These are phyloP conservation scores for Trichophyton simii DNA, from an alignment of 2,329 filamentous ascomycete species.

Conservation along the genomic window DNA sequence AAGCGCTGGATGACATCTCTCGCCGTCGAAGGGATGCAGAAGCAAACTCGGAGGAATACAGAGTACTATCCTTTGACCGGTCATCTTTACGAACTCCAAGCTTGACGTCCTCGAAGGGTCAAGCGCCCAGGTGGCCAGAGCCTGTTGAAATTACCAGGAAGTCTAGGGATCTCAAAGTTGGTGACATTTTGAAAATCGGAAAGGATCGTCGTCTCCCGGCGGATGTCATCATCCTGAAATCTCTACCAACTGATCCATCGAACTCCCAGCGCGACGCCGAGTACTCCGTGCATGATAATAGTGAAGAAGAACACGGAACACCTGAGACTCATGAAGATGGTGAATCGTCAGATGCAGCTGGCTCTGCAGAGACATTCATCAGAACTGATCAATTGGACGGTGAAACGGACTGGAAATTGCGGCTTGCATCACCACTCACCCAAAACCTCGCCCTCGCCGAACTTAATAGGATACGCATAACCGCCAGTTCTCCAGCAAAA, in stretches of 20 bases:
- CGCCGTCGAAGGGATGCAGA: conserved; percentile 77
- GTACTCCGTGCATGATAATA: conserved; percentile 19
- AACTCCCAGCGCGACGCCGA: conserved; percentile 8
- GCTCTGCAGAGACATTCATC: conserved; percentile 78
- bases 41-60: conserved; percentile 85
- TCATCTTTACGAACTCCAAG: conserved; percentile 13
- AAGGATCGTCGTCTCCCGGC: conserved; percentile 91
- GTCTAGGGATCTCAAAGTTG: conserved; percentile 80
- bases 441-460: conserved; percentile 64
- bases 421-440: conserved; percentile 72
- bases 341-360: conserved; percentile 22
- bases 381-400: conserved; percentile 94
- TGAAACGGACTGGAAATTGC: conserved; percentile 96
- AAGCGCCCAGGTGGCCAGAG: conserved; percentile 22
- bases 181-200: conserved; percentile 82
- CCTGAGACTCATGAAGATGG: background rate
- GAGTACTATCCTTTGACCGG: conserved; percentile 57
- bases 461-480: conserved; percentile 54
- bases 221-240: conserved; percentile 87
- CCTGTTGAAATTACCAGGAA: conserved; percentile 62
- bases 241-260: conserved; percentile 47
- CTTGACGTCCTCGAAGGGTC: background rate
- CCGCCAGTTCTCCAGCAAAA: conserved; percentile 79
- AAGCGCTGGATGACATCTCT: conserved; percentile 86
- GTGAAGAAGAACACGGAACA: background rate